A percentile compares a stretch with the other conserved stretches of the same genome.
phyloP scores from a whole-genome alignment of 1,284 basidiomycete species.

The Golubevia sp. region DNA sequence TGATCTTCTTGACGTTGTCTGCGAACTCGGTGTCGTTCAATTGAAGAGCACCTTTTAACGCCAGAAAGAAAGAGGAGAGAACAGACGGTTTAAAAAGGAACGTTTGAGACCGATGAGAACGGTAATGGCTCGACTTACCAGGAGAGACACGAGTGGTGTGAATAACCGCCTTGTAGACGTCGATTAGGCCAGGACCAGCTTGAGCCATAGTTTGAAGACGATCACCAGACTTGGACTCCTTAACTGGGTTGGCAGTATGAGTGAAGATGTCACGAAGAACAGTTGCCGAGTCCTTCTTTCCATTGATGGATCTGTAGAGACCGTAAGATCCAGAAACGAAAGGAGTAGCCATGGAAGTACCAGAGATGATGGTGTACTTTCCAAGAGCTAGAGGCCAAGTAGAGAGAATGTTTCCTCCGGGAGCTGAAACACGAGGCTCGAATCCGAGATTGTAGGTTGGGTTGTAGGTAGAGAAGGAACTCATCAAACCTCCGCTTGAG shows the following conservation, averaged over 20 bases:
- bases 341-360: constrained; percentile 56
- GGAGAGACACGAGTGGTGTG: constrained; percentile 67
- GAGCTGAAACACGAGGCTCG: constrained; percentile 69
- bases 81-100: no score
- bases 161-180: constrained; percentile 71
- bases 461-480: constrained; percentile 68
- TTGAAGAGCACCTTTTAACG: constrained; percentile 69
- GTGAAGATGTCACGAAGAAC: constrained; percentile 67
- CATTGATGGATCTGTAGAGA: constrained; percentile 69
- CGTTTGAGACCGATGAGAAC: no score
- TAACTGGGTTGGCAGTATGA: constrained; percentile 68
- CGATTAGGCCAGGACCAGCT: constrained; percentile 72
- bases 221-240: constrained; percentile 66
- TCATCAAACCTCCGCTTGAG: constrained; percentile 67
- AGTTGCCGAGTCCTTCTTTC: constrained; percentile 64
- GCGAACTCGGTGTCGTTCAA: constrained; percentile 72
- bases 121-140: no score
- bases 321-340: constrained; percentile 72
- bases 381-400: constrained; percentile 52
- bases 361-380: constrained; percentile 65
- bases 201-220: constrained; percentile 70
- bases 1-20: constrained; percentile 29
- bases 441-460: constrained; percentile 70
- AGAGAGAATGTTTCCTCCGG: constrained; percentile 66
- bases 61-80: no score